phyloP scores from a whole-genome alignment of 805 yeast species.

The Wickerhamiella parazyma region DNA sequence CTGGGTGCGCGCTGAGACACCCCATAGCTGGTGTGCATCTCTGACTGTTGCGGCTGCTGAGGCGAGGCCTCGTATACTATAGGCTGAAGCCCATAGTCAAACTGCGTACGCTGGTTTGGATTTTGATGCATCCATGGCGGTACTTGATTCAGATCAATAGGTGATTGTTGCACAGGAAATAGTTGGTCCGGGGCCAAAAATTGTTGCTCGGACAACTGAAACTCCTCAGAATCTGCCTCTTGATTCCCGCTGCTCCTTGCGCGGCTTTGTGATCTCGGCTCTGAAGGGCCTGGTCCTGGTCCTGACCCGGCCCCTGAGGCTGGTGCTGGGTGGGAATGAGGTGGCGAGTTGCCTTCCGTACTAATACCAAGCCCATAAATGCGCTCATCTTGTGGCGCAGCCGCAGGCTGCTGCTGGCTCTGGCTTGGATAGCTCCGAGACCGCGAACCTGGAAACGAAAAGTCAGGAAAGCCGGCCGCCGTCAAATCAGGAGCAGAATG shows the following conservation, averaged over 20 bases:
- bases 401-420: neutral
- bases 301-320: conserved; percentile 9
- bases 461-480: neutral
- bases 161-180: too few relatives aligned
- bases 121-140: too few relatives aligned
- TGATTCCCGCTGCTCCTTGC: too few relatives aligned
- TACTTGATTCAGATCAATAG: too few relatives aligned
- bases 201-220: too few relatives aligned
- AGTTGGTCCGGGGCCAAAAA: too few relatives aligned
- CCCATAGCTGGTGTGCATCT: neutral
- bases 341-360: neutral
- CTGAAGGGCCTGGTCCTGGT: conserved; percentile 1
- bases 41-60: neutral
- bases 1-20: neutral
- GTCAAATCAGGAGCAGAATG: neutral
- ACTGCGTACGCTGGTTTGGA: too few relatives aligned
- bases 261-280: too few relatives aligned
- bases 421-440: neutral
- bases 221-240: too few relatives aligned
- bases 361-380: neutral
- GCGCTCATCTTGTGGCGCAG: neutral
- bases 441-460: neutral
- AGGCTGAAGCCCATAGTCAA: too few relatives aligned
- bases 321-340: neutral
- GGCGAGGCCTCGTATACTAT: neutral